Conservation (phyloP, 2,329 filamentous ascomycete genomes). For the Apiospora hydei region DNA sequence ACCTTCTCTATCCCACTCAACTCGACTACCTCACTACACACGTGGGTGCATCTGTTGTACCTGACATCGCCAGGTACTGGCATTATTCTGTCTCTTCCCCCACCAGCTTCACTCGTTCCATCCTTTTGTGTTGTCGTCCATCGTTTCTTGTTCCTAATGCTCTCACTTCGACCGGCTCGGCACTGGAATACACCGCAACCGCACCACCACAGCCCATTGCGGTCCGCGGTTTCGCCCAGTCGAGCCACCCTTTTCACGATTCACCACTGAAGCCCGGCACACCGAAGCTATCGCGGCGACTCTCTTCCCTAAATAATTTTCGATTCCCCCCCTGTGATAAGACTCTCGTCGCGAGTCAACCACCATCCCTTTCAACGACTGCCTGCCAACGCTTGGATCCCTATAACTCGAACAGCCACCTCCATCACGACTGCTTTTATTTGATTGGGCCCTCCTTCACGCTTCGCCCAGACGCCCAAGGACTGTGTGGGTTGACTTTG, state of each 20-base stretch:
- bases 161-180: slow-evolving; percentile 19
- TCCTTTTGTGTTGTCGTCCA: slow-evolving; percentile 13
- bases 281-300: slow-evolving; percentile 14
- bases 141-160: slow-evolving; percentile 21
- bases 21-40: slow-evolving; percentile 16
- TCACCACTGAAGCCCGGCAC: slow-evolving; percentile 12
- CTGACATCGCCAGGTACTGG: slow-evolving; percentile 21
- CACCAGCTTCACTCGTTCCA: slow-evolving; percentile 20
- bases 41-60: slow-evolving; percentile 14
- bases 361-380: neutral
- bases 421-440: neutral
- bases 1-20: slow-evolving; percentile 21
- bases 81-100: slow-evolving; percentile 19
- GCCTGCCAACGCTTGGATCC: neutral
- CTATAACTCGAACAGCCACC: neutral
- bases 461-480: slow-evolving; percentile 1
- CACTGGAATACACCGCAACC: slow-evolving; percentile 21
- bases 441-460: neutral
- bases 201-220: slow-evolving; percentile 17
- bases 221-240: slow-evolving; percentile 21
- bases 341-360: neutral
- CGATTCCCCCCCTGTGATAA: neutral
- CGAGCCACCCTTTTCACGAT: slow-evolving; percentile 16
- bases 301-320: neutral
- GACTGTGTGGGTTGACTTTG: slow-evolving; percentile 18